phyloP scores from a whole-genome alignment of 1,284 basidiomycete species.

The Filobasidium uniguttulatum region DNA sequence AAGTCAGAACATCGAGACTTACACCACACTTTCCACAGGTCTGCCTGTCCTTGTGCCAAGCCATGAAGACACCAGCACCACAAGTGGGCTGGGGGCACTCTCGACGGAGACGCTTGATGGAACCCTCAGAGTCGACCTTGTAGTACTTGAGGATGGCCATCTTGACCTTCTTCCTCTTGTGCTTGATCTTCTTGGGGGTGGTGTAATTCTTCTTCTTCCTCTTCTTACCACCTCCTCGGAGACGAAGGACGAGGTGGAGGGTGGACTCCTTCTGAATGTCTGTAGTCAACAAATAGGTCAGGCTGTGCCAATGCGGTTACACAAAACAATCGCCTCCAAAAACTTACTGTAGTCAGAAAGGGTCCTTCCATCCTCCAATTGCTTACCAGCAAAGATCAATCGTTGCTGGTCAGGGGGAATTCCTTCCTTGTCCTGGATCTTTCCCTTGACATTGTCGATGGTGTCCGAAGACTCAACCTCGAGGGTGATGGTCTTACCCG shows the following conservation, averaged over 20 bases:
- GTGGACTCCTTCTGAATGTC: constrained; percentile 93
- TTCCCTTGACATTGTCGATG: constrained; percentile 95
- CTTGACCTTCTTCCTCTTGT: constrained; percentile 99
- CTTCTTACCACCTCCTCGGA: constrained; percentile 79
- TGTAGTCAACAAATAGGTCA: constrained; percentile 29
- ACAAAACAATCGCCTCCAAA: too few relatives aligned
- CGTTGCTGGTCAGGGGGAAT: constrained; percentile 76
- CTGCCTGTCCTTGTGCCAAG: constrained; percentile 87
- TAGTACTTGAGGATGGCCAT: constrained; percentile 98
- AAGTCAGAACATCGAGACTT: constrained; percentile 3
- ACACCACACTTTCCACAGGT: constrained; percentile 83
- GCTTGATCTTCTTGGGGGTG: constrained; percentile 98
- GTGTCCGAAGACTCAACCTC: constrained; percentile 81
- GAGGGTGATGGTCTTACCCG: constrained; percentile 95
- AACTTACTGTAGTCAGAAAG: constrained; percentile 60
- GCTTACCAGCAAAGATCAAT: constrained; percentile 95
- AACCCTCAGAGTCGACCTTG: constrained; percentile 95
- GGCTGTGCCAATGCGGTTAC: too few relatives aligned
- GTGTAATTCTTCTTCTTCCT: constrained; percentile 99
- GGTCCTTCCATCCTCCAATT: constrained; percentile 86
- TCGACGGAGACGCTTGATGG: constrained; percentile 96
- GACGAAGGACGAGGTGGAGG: constrained; percentile 84
- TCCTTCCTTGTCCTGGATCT: constrained; percentile 94
- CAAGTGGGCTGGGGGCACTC: constrained; percentile 73
- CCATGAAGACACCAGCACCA: constrained; percentile 94